Percentiles rank a stretch among this genome's conserved stretches.
These are phyloP conservation scores for Aspergillus sp. DNA, from an alignment of 2,329 filamentous ascomycete genomes.

Conservation along the genomic window DNA sequence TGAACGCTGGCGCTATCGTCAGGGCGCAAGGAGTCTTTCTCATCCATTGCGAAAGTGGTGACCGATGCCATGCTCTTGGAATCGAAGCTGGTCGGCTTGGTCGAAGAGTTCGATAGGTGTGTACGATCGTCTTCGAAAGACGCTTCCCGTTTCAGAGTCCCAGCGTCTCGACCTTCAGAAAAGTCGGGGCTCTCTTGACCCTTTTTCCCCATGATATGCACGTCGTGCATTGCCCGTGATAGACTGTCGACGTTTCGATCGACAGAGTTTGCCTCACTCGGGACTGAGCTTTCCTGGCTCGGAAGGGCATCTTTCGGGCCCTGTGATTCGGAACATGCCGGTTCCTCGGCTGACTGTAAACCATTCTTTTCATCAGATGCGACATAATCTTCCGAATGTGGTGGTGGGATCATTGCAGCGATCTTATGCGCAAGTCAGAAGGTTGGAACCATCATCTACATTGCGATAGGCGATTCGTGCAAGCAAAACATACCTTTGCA, in stretches of 20 bases:
- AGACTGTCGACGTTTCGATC: constrained; percentile 32
- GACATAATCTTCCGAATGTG: constrained; percentile 25
- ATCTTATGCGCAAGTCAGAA: constrained; percentile 36
- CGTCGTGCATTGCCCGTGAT: constrained; percentile 32
- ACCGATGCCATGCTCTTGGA: constrained; percentile 93
- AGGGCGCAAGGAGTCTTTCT: constrained; percentile 90
- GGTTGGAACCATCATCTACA: background rate
- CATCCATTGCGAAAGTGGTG: constrained; percentile 92
- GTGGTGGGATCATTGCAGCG: constrained; percentile 42
- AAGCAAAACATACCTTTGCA: constrained; percentile 62
- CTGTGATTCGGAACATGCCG: constrained; percentile 19
- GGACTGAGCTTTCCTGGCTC: constrained; percentile 18
- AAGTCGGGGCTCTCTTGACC: constrained; percentile 26
- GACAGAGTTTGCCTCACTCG: constrained; percentile 15
- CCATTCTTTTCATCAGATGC: constrained; percentile 27
- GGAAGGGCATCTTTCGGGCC: constrained; percentile 18
- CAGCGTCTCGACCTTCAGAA: constrained; percentile 30
- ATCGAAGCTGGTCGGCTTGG: constrained; percentile 86
- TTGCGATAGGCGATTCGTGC: background rate
- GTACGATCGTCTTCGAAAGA: constrained; percentile 49
- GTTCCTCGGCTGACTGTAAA: constrained; percentile 19
- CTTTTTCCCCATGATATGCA: constrained; percentile 31
- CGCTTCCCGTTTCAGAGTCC: constrained; percentile 35
- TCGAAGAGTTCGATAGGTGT: constrained; percentile 59
- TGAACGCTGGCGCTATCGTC: constrained; percentile 96